Base-by-base conservation (phyloP, 352 stramenopile genomes). In the Phytophthora nicotianae region DNA sequence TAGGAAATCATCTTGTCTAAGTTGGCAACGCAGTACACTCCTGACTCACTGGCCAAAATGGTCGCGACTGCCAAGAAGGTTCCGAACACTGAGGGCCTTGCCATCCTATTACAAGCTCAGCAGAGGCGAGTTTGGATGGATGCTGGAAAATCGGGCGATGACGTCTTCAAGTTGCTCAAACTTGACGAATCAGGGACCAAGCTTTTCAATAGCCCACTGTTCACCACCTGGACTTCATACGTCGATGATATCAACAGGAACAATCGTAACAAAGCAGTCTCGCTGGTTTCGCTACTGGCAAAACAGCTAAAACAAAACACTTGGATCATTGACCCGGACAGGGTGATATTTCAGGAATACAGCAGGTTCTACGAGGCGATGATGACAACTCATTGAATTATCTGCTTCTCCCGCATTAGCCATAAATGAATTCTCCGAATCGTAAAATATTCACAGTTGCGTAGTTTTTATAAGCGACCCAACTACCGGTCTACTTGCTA, bases 131-230 rank as follows among this genome's bases (percentile, higher is more conserved):
- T 57, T 26, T 49, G 50, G 50, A 3, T 50, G 24, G 2, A 9
- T 9, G n/a, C 21, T n/a, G 37, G 10, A 0, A 32, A 49, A 21
- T 41, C 23, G 2, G 32, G 5, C 10, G 38, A 58, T 3, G 24
- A 58, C 4, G 16, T 58, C 5, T 58, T 58, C n/a, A 58, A 50
- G 5, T 17, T 42, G 37, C 37, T 58, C 11, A 17, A 50, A 32
- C 23, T 50, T 1, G 38, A 58, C 24, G 11, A 40, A 20, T 10
- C 38, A 2, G 50, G 50, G 11, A 11, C 16, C 1, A 50, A 58
- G 2, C 24, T 58, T 5, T 32, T 58, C 2, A 8, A 58, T 0
- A 58, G 19, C 2, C 50, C 38, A 7, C 16, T 29, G 11, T 49
- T 50, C 17, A 21, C 35, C 10, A 40, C 37, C 5, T 57, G 50